phyloP scores from a whole-genome alignment of 202 grass and related monocot genomes.

The Panicum hallii region DNA sequence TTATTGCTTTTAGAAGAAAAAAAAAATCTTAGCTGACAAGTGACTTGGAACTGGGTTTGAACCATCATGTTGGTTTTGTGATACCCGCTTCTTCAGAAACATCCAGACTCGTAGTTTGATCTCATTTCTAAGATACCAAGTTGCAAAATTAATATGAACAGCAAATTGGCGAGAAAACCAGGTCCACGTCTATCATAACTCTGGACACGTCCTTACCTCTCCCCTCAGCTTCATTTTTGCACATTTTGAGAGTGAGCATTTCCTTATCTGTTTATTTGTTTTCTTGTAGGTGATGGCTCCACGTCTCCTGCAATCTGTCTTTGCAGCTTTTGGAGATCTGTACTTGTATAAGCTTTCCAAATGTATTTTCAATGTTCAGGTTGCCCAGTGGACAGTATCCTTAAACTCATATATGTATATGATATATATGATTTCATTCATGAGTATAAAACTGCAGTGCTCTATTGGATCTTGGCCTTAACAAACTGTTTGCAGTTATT shows the following conservation, averaged over 20 bases:
- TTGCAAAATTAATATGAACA: neutral
- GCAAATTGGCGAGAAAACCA: neutral
- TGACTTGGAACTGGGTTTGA: neutral
- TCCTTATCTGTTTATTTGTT: constrained; percentile 35
- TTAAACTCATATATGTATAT: constrained; percentile 23
- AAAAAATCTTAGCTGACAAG: neutral
- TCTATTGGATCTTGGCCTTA: constrained; percentile 51
- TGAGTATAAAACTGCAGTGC: neutral
- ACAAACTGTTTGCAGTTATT: constrained; percentile 65
- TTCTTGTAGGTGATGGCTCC: constrained; percentile 67
- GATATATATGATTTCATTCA: neutral
- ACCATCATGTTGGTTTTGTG: constrained; percentile 1
- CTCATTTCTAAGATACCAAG: neutral
- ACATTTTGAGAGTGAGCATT: neutral
- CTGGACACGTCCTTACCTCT: neutral
- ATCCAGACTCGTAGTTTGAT: neutral
- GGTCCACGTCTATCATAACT: neutral
- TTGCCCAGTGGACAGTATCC: constrained; percentile 92
- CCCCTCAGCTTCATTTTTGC: neutral
- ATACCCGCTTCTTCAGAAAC: neutral
- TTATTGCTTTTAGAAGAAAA: neutral
- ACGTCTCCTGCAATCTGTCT: constrained; percentile 81
- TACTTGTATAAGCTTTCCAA: constrained; percentile 92
- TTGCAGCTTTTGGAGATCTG: constrained; percentile 81
- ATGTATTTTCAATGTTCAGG: constrained; percentile 70